Percentiles rank a stretch among this genome's conserved stretches.
Conservation (phyloP, 495 filamentous ascomycete species). For the Neurospora sp. region DNA sequence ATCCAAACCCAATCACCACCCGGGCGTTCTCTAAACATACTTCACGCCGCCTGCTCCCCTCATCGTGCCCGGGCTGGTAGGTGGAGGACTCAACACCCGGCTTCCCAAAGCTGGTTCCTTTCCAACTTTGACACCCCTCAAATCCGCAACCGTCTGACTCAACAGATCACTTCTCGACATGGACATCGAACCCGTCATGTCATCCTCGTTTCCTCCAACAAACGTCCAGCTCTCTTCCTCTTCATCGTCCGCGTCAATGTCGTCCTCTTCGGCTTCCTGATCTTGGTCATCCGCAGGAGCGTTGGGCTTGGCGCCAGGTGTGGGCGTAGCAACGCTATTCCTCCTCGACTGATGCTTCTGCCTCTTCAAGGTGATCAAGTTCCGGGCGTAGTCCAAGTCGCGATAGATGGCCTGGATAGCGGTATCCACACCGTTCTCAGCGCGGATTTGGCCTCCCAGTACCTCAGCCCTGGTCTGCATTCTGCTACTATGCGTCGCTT, state of each 20-base stretch:
- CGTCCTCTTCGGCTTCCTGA: slow-evolving; percentile 17
- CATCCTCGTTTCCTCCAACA: slow-evolving; percentile 26
- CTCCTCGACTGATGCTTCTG: slow-evolving; percentile 44
- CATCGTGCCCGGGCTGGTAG: not conserved
- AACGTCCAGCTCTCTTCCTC: slow-evolving; percentile 43
- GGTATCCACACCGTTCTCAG: slow-evolving; percentile 79
- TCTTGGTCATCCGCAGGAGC: not conserved
- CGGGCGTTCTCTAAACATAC: not conserved
- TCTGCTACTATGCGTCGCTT: slow-evolving; percentile 73
- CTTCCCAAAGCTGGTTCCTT: not conserved
- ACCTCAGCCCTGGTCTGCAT: slow-evolving; percentile 81
- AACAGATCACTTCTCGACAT: not conserved
- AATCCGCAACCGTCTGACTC: slow-evolving; percentile 11
- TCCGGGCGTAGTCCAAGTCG: slow-evolving; percentile 91
- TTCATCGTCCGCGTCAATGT: slow-evolving; percentile 17
- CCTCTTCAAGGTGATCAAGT: slow-evolving; percentile 56
- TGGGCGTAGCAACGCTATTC: slow-evolving; percentile 16
- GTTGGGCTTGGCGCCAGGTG: not conserved
- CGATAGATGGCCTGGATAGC: slow-evolving; percentile 92
- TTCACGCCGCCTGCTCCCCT: not conserved
- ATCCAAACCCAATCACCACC: not conserved
- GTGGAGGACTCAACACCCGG: not conserved
- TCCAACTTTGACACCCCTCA: slow-evolving; percentile 3
- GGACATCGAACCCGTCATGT: not conserved
- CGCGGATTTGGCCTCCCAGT: slow-evolving; percentile 77